Conservation (phyloP, 306 rosid genomes). For the Corylus heterophylla region DNA sequence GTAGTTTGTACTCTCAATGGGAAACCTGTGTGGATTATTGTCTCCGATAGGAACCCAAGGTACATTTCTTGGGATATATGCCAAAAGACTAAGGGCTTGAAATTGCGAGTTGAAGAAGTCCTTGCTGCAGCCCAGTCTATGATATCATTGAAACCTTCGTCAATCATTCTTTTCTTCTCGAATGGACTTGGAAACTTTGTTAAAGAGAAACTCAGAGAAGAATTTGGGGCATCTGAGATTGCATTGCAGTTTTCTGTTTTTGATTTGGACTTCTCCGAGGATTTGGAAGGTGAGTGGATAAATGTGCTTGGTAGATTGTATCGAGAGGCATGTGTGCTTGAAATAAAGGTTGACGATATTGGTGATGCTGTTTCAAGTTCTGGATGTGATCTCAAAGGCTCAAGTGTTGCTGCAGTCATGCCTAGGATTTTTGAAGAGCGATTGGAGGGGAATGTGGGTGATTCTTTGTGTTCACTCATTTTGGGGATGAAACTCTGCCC, state of each 20-base stretch:
- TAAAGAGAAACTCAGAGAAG: conserved; percentile 43
- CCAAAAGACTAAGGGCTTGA: conserved; percentile 61
- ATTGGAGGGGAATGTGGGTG: conserved; percentile 29
- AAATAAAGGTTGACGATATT: conserved; percentile 44
- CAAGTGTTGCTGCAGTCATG: conserved; percentile 24
- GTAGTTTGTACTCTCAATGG: conserved; percentile 61
- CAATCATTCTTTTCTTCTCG: conserved; percentile 76
- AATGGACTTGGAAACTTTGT: conserved; percentile 50
- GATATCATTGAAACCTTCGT: conserved; percentile 68
- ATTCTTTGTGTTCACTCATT: conserved; percentile 45
- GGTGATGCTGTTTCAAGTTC: conserved; percentile 24
- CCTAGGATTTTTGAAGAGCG: conserved; percentile 20
- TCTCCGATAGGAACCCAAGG: conserved; percentile 79
- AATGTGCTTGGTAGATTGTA: conserved; percentile 56
- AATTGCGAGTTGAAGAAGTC: conserved; percentile 56
- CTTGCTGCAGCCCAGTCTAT: conserved; percentile 57
- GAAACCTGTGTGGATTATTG: conserved; percentile 90
- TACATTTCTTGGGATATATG: conserved; percentile 60
- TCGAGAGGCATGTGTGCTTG: conserved; percentile 53
- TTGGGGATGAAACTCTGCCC: conserved; percentile 43
- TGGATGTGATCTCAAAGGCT: conserved; percentile 25
- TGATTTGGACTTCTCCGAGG: conserved; percentile 49
- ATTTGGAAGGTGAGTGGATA: conserved; percentile 65
- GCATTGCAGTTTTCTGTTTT: conserved; percentile 50
- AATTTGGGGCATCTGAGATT: conserved; percentile 58